Evolutionary conservation across 768 basidiomycete species (phyloP), one percentile per base, ranked within the genome.

Genomic region (Russula ochroleuca): DNA sequence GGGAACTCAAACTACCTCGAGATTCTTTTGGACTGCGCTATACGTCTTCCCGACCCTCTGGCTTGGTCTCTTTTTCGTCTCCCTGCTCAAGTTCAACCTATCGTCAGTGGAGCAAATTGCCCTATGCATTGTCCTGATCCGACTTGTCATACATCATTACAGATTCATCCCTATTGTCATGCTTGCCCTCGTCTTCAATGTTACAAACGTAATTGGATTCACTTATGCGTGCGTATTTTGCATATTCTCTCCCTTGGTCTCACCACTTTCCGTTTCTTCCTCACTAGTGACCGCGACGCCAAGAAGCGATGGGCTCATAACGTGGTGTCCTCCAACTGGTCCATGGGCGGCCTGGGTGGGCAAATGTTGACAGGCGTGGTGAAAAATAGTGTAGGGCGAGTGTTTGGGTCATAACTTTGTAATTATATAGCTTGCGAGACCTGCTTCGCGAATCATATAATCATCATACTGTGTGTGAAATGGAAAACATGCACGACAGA

Each of bases 151-250:
- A 52, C 57, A 19, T n/a, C n/a, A 43, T 49, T 47, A 14, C 71
- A 97, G 94, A 10, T 98, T 95, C 75, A 79, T 98, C 65, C 97
- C 97, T 9, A 98, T 98, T 68, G 94, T 98, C 59, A 74, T 87
- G 45, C 85, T 99, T 40, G 97, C 97, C 1, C 80, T 98, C 53
- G 90, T 98, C 41, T 98, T 99, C 83, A 98, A 99, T 74, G 72
- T 94, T 57, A 94, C 92, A 10, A 98, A 98, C 68, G 91, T 88
- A n/a, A 79, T 98, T 57, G 96, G 96, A 13, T 98, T 98, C 78
- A 97, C 94, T 54, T 98, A 93, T 71, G 92, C 90, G 92, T 92
- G 74, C 71, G 87, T 79, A 23, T 61, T 11, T 51, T 50, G 25
- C 43, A 50, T 31, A 43, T 47, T 11, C 19, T 41, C 19, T 28